phyloP scores from a whole-genome alignment of 2,329 filamentous ascomycete species.

The Cladorrhinum sp. region DNA sequence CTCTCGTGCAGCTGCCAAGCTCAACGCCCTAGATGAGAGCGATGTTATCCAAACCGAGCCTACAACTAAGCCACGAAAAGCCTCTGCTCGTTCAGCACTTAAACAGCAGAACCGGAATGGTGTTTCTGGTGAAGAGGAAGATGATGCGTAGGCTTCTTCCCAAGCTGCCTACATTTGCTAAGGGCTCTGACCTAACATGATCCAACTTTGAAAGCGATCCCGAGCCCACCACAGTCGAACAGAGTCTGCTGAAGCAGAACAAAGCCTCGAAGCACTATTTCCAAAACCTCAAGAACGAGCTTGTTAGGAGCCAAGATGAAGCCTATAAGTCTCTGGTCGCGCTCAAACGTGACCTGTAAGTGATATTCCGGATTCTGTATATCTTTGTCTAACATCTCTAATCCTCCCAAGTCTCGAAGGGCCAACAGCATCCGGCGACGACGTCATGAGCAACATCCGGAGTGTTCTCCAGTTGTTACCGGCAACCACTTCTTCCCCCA shows the following conservation, averaged over 20 bases:
- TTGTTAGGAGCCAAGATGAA: slow-evolving; percentile 24
- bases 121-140: not conserved
- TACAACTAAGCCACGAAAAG: not conserved
- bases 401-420: not conserved
- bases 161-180: not conserved
- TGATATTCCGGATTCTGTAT: not conserved
- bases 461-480: not conserved
- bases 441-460: not conserved
- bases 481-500: not conserved
- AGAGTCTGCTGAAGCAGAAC: slow-evolving; percentile 29
- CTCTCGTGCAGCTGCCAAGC: not conserved
- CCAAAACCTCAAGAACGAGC: slow-evolving; percentile 27
- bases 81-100: not conserved
- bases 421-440: not conserved
- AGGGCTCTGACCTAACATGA: not conserved
- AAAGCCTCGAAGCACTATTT: slow-evolving; percentile 31
- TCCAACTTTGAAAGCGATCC: not conserved
- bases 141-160: not conserved
- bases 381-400: not conserved
- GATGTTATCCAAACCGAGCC: not conserved
- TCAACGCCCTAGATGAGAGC: not conserved
- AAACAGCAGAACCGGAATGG: not conserved
- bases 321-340: slow-evolving; percentile 24
- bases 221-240: slow-evolving; percentile 27
- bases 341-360: slow-evolving; percentile 33